Conservation (phyloP, 1,284 basidiomycete species). For the Xanthoconium separans region DNA sequence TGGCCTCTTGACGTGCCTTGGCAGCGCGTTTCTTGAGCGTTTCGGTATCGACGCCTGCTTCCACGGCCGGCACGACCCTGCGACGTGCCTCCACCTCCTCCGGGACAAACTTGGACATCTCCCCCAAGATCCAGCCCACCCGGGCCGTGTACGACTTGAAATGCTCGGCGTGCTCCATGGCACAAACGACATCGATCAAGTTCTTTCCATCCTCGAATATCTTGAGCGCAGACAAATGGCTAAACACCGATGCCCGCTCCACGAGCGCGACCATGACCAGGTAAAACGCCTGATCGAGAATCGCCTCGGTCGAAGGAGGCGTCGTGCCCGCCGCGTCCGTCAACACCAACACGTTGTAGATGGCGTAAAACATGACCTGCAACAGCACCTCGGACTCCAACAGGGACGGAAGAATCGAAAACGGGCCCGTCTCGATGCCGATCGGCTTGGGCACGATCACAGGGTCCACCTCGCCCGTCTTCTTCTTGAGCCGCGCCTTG, state of each 20-base stretch:
- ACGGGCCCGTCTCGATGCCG: slow-evolving; percentile 65
- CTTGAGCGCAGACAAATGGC: slow-evolving; percentile 52
- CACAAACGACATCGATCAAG: slow-evolving; percentile 72
- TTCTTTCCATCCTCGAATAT: slow-evolving; percentile 59
- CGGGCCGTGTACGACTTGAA: slow-evolving; percentile 72
- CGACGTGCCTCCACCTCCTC: slow-evolving; percentile 55
- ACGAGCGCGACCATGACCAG: slow-evolving; percentile 81
- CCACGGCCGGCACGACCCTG: slow-evolving; percentile 40
- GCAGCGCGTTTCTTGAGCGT: slow-evolving; percentile 78
- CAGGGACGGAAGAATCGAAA: slow-evolving; percentile 54
- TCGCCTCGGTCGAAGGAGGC: slow-evolving; percentile 78
- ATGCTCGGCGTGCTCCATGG: slow-evolving; percentile 71
- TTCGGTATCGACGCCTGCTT: slow-evolving; percentile 51
- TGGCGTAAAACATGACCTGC: slow-evolving; percentile 76
- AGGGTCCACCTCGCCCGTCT: slow-evolving; percentile 59
- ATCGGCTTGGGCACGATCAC: slow-evolving; percentile 76
- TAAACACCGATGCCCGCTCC: slow-evolving; percentile 65
- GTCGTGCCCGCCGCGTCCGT: slow-evolving; percentile 57
- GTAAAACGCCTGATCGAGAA: slow-evolving; percentile 88
- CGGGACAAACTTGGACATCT: slow-evolving; percentile 54
- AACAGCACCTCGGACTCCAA: slow-evolving; percentile 70
- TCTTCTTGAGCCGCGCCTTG: slow-evolving; percentile 67
- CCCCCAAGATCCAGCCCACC: slow-evolving; percentile 71
- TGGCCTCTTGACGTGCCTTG: slow-evolving; percentile 81
- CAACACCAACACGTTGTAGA: slow-evolving; percentile 65